Evolutionary conservation across 768 basidiomycete species (phyloP).

Genomic region (Rhodocollybia butyracea): DNA sequence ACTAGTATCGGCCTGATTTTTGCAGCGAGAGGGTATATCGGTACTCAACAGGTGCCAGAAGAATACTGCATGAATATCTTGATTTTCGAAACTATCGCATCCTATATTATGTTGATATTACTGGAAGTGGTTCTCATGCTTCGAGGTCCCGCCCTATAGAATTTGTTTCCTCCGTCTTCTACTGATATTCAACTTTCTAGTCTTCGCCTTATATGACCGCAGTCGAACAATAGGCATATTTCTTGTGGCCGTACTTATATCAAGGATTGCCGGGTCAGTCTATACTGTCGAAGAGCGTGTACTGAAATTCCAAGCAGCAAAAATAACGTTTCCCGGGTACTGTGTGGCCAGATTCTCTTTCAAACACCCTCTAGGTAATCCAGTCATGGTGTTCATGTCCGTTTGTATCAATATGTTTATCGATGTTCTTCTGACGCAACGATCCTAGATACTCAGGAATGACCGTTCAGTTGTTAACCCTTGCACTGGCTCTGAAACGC

Average conservation of each 20-base stretch:
- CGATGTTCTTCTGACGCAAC: too few species aligned
- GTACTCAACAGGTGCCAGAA: neutral
- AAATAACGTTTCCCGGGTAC: neutral
- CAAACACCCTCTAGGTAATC: neutral
- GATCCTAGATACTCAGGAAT: constrained; percentile 1
- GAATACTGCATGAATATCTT: neutral
- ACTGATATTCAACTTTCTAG: too few species aligned
- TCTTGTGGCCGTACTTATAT: neutral
- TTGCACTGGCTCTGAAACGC: neutral
- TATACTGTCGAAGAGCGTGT: neutral
- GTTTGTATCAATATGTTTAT: neutral
- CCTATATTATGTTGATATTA: neutral
- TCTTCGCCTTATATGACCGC: neutral
- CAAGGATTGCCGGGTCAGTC: neutral
- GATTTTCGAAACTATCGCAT: neutral
- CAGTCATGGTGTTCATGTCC: constrained; percentile 2
- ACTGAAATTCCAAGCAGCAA: neutral
- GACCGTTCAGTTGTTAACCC: neutral
- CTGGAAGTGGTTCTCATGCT: constrained; percentile 2
- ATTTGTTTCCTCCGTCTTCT: too few species aligned
- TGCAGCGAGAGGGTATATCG: too few species aligned
- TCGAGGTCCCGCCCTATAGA: constrained; percentile 3
- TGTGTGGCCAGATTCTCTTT: neutral
- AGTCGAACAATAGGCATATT: neutral
- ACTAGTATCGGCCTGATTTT: too few species aligned